A percentile compares a stretch with the other conserved stretches of the same genome.
These are phyloP conservation scores for Chaetomium cochliodes DNA, from an alignment of 495 filamentous ascomycete species.

Conservation along the genomic window DNA sequence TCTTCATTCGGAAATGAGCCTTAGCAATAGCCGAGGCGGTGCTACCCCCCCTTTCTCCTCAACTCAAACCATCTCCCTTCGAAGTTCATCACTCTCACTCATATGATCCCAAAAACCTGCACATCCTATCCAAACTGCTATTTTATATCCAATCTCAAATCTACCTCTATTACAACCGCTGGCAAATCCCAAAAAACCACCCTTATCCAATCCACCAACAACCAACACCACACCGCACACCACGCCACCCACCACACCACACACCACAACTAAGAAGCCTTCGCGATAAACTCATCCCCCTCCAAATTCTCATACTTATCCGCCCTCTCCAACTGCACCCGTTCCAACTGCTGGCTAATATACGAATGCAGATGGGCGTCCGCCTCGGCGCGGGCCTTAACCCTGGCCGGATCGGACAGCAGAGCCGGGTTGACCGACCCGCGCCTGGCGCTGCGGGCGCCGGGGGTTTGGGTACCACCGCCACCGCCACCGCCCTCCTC, in stretches of 20 bases:
- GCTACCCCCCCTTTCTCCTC: neutral
- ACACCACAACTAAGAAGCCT: constrained; percentile 2
- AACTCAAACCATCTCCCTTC: neutral
- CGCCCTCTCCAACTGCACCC: constrained; percentile 48
- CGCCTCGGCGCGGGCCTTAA: constrained; percentile 50
- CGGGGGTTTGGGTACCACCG: constrained; percentile 31
- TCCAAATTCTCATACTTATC: constrained; percentile 32
- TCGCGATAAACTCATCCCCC: constrained; percentile 54
- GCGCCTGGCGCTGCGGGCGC: constrained; percentile 31
- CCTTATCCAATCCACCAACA: neutral
- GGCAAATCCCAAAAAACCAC: neutral
- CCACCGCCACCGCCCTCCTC: constrained; percentile 32
- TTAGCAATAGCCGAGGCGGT: no score
- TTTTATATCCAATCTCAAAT: constrained; percentile 2
- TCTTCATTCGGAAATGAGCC: no score
- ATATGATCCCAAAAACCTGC: neutral
- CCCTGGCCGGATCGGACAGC: constrained; percentile 37
- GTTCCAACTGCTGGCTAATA: constrained; percentile 66
- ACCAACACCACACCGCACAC: no score
- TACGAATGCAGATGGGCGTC: constrained; percentile 69
- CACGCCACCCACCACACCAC: neutral
- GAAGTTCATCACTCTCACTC: neutral
- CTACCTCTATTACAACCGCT: constrained; percentile 7
- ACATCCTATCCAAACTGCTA: neutral
- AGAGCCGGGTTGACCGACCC: constrained; percentile 31